A percentile compares a stretch with the other conserved stretches of the same genome.
phyloP scores from a whole-genome alignment of 1,284 basidiomycete species.

The Omphalotus olearius region DNA sequence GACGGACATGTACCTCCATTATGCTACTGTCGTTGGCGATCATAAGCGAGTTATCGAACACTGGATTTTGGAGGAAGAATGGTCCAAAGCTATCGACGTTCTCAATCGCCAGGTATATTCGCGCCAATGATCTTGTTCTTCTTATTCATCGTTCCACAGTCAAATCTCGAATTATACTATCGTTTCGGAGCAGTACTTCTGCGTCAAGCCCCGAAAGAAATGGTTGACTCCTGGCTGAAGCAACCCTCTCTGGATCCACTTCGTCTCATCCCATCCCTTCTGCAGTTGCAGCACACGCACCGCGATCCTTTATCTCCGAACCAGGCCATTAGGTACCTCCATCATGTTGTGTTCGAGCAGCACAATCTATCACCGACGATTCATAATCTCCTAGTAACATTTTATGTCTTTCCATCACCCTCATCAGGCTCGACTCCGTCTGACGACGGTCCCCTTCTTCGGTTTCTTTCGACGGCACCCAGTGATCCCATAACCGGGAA shows the following conservation, averaged over 20 bases:
- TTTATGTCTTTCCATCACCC: constrained; percentile 59
- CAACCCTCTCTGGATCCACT: constrained; percentile 78
- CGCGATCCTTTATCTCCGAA: constrained; percentile 71
- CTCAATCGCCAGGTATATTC: constrained; percentile 76
- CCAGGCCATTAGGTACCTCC: constrained; percentile 87
- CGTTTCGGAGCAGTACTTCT: constrained; percentile 88
- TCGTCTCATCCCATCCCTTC: constrained; percentile 85
- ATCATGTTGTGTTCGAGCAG: constrained; percentile 78
- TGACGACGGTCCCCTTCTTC: constrained; percentile 79
- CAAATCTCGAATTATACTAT: constrained; percentile 88
- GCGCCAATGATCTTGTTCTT: not conserved
- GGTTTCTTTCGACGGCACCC: constrained; percentile 84
- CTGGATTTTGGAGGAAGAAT: constrained; percentile 89
- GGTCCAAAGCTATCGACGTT: constrained; percentile 86
- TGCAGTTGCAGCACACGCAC: constrained; percentile 72
- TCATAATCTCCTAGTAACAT: constrained; percentile 92
- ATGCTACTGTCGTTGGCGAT: constrained; percentile 82
- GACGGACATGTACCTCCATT: constrained; percentile 90
- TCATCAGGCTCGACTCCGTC: constrained; percentile 28
- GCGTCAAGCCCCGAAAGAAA: constrained; percentile 81
- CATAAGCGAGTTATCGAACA: constrained; percentile 86
- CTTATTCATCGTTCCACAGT: constrained; percentile 36
- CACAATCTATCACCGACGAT: constrained; percentile 82
- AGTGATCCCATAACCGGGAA: constrained; percentile 78
- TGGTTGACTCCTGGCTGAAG: constrained; percentile 90